A percentile compares a stretch with the other conserved stretches of the same genome.
Conservation (phyloP, 2,329 filamentous ascomycete species). For the Penicillium brasilianum region DNA sequence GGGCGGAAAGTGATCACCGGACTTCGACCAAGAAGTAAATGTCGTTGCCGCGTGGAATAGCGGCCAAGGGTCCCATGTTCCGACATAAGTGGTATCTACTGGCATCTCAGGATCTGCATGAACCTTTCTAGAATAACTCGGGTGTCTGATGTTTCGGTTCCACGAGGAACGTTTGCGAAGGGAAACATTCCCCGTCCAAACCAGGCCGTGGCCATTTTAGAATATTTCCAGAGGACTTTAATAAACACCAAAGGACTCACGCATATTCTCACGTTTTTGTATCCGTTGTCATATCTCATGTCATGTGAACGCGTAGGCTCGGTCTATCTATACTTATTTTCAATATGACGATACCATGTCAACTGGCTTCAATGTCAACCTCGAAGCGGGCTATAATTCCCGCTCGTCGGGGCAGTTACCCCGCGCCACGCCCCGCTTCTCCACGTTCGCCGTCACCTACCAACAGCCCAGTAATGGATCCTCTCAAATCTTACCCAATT, state of each 20-base stretch:
- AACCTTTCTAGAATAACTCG: no score
- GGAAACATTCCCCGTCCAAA: conserved; percentile 29
- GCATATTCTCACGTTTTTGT: background rate
- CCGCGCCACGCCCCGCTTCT: background rate
- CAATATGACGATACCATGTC: background rate
- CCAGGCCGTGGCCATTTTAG: background rate
- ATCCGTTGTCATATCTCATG: background rate
- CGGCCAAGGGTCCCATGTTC: background rate
- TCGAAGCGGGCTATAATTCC: background rate
- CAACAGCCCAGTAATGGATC: background rate
- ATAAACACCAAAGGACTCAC: no score
- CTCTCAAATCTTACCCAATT: background rate
- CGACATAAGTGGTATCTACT: background rate
- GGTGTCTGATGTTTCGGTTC: background rate
- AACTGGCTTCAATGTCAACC: background rate
- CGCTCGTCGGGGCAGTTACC: conserved; percentile 3
- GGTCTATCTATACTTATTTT: background rate
- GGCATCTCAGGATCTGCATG: background rate
- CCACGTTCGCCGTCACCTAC: background rate
- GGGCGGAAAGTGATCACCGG: conserved; percentile 8
- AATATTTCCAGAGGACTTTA: background rate
- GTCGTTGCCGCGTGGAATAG: background rate
- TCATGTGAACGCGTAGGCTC: background rate
- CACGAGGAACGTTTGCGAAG: background rate
- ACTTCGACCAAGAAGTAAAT: background rate